Conservation (phyloP, 73 alveolate genomes). For the Paramecium primaurelia region DNA sequence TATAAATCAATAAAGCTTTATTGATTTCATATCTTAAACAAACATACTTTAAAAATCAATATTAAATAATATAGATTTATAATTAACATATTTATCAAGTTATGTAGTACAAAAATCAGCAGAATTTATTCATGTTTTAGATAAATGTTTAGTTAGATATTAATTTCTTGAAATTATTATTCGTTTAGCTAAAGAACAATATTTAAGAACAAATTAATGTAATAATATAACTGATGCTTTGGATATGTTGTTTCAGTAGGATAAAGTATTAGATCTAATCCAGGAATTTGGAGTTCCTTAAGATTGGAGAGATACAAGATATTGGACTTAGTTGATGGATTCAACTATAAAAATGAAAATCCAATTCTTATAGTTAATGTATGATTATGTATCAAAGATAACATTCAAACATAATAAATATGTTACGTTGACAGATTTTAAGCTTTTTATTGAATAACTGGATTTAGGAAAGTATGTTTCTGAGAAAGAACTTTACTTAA, state of each 20-base stretch:
- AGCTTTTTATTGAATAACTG: not conserved
- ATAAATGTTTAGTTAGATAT: constrained; percentile 48
- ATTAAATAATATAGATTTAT: constrained; percentile 7
- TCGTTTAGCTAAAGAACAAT: constrained; percentile 31
- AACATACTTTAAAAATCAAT: not conserved
- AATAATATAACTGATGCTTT: not conserved
- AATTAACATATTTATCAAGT: constrained; percentile 24
- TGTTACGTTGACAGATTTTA: constrained; percentile 24
- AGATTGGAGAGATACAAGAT: constrained; percentile 42
- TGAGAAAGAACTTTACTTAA: constrained; percentile 75
- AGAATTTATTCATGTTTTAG: not conserved
- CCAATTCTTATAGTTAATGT: not conserved
- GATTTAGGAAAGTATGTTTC: constrained; percentile 51
- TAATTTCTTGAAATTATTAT: constrained; percentile 28
- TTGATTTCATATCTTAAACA: constrained; percentile 1
- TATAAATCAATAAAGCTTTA: not conserved
- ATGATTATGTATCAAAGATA: not conserved
- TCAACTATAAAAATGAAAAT: not conserved
- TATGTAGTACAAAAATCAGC: not conserved
- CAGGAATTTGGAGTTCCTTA: constrained; percentile 13
- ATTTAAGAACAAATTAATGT: not conserved
- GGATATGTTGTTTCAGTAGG: not conserved
- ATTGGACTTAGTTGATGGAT: constrained; percentile 47
- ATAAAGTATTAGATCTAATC: not conserved
- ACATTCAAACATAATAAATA: constrained; percentile 39